Evolutionary conservation across 140 eudicot genomes (phyloP).

Genomic region (Cichorium intybus): DNA sequence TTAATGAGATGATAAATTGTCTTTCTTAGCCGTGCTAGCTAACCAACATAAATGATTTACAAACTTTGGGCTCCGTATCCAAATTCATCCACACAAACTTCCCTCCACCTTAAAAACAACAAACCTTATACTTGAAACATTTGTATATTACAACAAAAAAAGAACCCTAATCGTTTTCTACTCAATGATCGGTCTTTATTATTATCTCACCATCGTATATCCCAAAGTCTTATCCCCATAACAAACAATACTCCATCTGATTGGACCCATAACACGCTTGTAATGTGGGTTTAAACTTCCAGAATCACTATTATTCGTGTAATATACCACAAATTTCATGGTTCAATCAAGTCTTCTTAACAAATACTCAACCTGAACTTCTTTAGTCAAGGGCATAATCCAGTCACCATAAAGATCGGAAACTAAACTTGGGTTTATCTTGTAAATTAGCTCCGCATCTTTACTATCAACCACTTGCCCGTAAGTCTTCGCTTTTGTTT

Average conservation of each 20-base stretch:
- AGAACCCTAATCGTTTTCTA: background rate
- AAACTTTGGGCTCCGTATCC: background rate
- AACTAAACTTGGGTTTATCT: slow-evolving; percentile 75
- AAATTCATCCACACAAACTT: background rate
- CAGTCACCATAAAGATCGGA: slow-evolving; percentile 85
- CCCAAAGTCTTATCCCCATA: background rate
- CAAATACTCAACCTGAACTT: slow-evolving; percentile 82
- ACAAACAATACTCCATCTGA: background rate
- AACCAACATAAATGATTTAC: background rate
- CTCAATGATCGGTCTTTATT: background rate
- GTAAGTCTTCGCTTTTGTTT: slow-evolving; percentile 68
- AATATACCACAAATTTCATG: background rate
- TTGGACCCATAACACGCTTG: background rate
- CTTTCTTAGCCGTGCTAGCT: background rate
- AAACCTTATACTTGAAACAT: background rate
- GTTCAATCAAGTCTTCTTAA: slow-evolving; percentile 77
- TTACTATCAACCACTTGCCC: slow-evolving; percentile 57
- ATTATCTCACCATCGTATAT: background rate
- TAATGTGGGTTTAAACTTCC: background rate
- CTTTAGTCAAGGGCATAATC: slow-evolving; percentile 96
- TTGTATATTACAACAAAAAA: background rate
- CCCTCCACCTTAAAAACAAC: background rate
- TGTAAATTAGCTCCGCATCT: slow-evolving; percentile 58
- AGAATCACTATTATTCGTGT: slow-evolving; percentile 8
- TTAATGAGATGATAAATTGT: background rate